Evolutionary conservation across 2,329 filamentous ascomycete species (phyloP), one percentile per base, ranked within the genome.

Genomic region (Fusarium multiceps): DNA sequence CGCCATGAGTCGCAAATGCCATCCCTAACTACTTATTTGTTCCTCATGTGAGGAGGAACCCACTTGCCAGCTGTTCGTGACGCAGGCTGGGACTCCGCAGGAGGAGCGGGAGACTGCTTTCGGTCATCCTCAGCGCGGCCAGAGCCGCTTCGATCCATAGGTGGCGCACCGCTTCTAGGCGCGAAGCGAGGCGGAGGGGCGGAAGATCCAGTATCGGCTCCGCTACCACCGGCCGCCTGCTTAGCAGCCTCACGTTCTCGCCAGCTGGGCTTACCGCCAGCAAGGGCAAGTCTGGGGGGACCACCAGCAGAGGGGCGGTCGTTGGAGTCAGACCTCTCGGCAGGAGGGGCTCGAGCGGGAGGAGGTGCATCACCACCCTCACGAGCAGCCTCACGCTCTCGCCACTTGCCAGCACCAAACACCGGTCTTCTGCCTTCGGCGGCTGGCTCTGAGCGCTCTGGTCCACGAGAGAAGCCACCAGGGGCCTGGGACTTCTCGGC

Each of bases 201-300:
- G 32, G 65, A 66, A 49, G 65, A 60, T 45, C 54, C 64, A 49
- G 74, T 79, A 64, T 85, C 85, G 48, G 80, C 73, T 49, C 77
- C 74, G 13, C 79, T 74, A 34, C 79, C 76, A 58, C 80, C 78
- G 54, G 76, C 73, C 34, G 76, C 74, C 37, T 82, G 77, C 74
- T 75, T 85, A 64, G 84, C 81, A 53, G 88, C 88, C 80, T 93
- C 87, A 75, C 91, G 90, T 32, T 93, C 91, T 79, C 92, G 89
- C 92, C 92, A 94, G 74, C 86, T 88, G 57, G 89, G 84, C 82
- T 89, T 90, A 78, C 78, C 84, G 72, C 72, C 72, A 64, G 87
- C 81, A 56, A 93, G 86, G 55, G 84, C 80, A 66, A 93, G 84
- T 67, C 85, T 86, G 41, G 90, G 90, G 48, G 89, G 89, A 42